Evolutionary conservation across 768 basidiomycete species (phyloP), one percentile per base, ranked within the genome.

Genomic region (Podaxis rugospora): DNA sequence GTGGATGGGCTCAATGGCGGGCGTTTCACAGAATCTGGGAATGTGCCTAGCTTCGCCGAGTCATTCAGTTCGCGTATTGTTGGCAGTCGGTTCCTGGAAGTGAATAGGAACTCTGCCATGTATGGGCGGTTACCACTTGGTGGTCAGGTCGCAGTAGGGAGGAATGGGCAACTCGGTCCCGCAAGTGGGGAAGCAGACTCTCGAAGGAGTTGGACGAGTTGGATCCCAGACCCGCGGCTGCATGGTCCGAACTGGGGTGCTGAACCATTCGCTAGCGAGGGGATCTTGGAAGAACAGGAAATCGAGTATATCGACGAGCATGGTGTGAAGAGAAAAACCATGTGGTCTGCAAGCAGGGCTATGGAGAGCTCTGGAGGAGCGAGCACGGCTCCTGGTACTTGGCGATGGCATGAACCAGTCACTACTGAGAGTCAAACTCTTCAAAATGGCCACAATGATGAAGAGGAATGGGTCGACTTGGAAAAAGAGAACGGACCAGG

Each of bases 41-140:
- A 71, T 59, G 71, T 75, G 56, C 76, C 79, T 42, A 82, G 80
- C 64, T 72, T 89, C 39, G 65, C 83, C 0, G 83, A 89, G 36
- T 84, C 85, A 4, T 77, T 88, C 70, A 78, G 81, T 64, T 83
- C 84, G 51, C 83, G 87, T 2, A 74, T 87, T 44, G 77, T 86
- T 51, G 88, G 88, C 2, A 85, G 85, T 64, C 81, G 86, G 40
- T 90, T 92, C 69, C 83, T 87, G 67, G 91, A 93, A 69, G 82
- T 87, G 53, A 84, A 85, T 65, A 79, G 84, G 35, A 81, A 85
- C 68, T 86, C 86, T 5, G 71, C 74, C 11, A 75, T 80, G 7
- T 81, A 83, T 55, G 84, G 83, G 6, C 83, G 79, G n/a, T 69
- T 89, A 14, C 84, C 86, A 1, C 69, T 87, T 4, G 87, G 86